Evolutionary conservation across 495 filamentous ascomycete genomes (phyloP), one percentile per base, ranked within the genome.

Genomic region (Penicillium waksmanii): DNA sequence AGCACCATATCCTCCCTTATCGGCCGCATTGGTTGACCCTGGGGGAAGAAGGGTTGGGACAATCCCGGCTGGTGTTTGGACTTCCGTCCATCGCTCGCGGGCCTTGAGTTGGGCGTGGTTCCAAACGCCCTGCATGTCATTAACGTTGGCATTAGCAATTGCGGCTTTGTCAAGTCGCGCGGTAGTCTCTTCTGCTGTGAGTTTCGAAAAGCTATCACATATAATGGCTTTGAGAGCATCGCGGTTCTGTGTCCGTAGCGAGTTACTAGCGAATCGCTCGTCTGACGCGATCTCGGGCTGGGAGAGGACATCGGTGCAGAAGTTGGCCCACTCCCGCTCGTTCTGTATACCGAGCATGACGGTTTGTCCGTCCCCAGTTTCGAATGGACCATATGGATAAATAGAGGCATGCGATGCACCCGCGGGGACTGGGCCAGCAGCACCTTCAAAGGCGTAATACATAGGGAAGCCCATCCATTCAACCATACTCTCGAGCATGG

Each of bases 291-390:
- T 25, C 2, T 66, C 65, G 0, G 69, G 61, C 38, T 70, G 64
- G 1, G 42, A 49, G 15, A 81, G 66, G 7, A 82, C 78, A 17
- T 63, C 59, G 1, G 62, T 53, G 52, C 80, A 82, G 59, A 83
- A 81, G 4, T 69, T 79, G 11, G 58, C 65, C 80, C 79, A 83
- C 64, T 83, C 81, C 6, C 80, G 67, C 63, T 82, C 80, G 55
- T 82, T 83, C 53, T 84, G 81, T 31, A 84, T 77, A 0, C 80
- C 81, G 17, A 84, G 62, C 80, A 84, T 82, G n/a, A 84, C 77
- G 0, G 77, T 74, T 11, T 75, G 70, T 0, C 73, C 71, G 23
- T 73, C 76, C 0, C 79, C 78, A 0, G 81, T 75, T 38, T 77
- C 74, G 47, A 84, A 84, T 0, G 78, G 78, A 0, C 81, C 81